Evolutionary conservation across 352 stramenopile genomes (phyloP).

Genomic region (Phytophthora fragariaefolia): DNA sequence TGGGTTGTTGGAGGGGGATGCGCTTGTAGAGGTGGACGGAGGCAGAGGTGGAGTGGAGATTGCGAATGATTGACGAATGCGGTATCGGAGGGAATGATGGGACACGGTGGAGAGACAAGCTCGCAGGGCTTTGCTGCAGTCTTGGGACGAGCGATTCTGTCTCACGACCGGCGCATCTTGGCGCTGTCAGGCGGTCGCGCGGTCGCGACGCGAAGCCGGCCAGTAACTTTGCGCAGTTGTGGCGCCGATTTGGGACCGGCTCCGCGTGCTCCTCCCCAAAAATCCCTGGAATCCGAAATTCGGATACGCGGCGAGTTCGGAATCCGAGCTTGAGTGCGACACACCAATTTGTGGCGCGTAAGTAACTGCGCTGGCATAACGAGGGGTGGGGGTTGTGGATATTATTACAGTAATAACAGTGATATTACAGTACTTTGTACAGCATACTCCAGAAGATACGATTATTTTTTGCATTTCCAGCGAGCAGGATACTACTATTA

Average conservation of each 20-base stretch:
- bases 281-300: constrained; percentile 20
- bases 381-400: too few species aligned
- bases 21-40: background rate
- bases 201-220: background rate
- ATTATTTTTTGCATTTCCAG: too few species aligned
- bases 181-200: too few species aligned
- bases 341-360: constrained; percentile 9
- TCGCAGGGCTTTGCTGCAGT: too few species aligned
- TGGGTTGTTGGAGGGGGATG: background rate
- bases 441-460: too few species aligned
- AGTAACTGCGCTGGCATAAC: constrained; percentile 24
- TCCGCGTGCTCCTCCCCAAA: background rate
- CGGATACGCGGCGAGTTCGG: too few species aligned
- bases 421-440: too few species aligned
- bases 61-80: constrained; percentile 16
- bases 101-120: constrained; percentile 10
- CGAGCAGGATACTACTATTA: too few species aligned
- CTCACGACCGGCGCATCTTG: too few species aligned
- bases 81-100: constrained; percentile 7
- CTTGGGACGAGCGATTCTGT: too few species aligned
- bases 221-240: constrained; percentile 22
- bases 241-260: constrained; percentile 4
- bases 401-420: too few species aligned
- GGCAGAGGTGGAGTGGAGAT: background rate
- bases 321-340: constrained; percentile 6